A percentile compares a stretch with the other conserved stretches of the same genome.
These are phyloP conservation scores for Microbotryum lychnidis-dioicae DNA, from an alignment of 1,284 basidiomycete species.

Conservation along the genomic window DNA sequence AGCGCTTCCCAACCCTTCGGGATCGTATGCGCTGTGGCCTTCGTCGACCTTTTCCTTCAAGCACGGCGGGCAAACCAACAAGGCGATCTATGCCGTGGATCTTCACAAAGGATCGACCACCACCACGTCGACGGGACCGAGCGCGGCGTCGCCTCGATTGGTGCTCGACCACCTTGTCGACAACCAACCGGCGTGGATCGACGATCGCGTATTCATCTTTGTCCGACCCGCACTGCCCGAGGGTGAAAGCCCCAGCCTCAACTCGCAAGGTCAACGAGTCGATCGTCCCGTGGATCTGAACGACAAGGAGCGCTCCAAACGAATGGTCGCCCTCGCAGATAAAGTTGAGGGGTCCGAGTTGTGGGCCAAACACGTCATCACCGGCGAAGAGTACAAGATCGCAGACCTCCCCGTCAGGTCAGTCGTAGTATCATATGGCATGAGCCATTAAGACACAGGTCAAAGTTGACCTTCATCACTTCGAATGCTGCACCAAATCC, in stretches of 20 bases:
- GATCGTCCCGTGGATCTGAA: conserved; percentile 11
- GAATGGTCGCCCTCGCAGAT: conserved; percentile 46
- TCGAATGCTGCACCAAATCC: too few relatives aligned
- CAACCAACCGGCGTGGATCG: conserved; percentile 34
- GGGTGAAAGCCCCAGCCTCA: conserved; percentile 10
- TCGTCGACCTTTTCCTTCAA: conserved; percentile 61
- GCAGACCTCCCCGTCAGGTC: conserved; percentile 30
- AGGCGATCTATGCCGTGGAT: conserved; percentile 8
- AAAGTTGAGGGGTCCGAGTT: conserved; percentile 42
- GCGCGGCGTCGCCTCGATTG: conserved; percentile 2
- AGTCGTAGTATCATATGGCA: neutral
- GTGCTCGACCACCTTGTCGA: conserved; percentile 19
- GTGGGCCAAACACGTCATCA: conserved; percentile 22
- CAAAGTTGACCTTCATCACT: neutral
- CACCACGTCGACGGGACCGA: neutral
- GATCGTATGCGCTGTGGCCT: conserved; percentile 59
- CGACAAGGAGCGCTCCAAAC: conserved; percentile 28
- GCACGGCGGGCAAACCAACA: conserved; percentile 56
- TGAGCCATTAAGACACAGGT: neutral
- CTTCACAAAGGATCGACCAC: neutral
- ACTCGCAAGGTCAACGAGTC: conserved; percentile 1
- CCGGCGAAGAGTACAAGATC: conserved; percentile 25
- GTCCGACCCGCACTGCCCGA: conserved; percentile 22
- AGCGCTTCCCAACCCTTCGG: conserved; percentile 57
- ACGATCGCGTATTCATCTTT: conserved; percentile 39